phyloP scores from a whole-genome alignment of 2,329 filamentous ascomycete species.

The Pseudopyricularia cyperi region DNA sequence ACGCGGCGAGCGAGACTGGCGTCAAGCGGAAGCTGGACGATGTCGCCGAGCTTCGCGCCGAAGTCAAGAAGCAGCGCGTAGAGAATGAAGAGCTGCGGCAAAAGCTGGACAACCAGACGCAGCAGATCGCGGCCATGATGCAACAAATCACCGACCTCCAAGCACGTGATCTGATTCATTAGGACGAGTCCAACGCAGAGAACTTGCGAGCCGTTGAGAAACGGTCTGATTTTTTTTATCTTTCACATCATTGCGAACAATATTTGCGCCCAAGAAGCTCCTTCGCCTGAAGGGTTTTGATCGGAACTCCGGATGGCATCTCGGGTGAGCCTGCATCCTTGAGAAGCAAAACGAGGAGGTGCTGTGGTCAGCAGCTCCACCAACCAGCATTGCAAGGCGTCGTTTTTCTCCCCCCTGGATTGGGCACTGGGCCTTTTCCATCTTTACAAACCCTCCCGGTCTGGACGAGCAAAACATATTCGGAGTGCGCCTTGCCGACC shows the following conservation, averaged over 20 bases:
- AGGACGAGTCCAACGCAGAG: neutral
- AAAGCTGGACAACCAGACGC: conserved; percentile 34
- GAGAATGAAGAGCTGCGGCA: conserved; percentile 48
- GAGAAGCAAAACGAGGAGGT: neutral
- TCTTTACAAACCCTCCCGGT: neutral
- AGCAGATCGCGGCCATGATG: conserved; percentile 33
- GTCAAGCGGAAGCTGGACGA: conserved; percentile 36
- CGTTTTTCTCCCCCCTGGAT: neutral
- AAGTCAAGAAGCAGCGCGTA: conserved; percentile 52
- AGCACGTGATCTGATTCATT: neutral
- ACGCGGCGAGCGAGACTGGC: conserved; percentile 31
- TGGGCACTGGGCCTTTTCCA: neutral
- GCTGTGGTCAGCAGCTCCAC: neutral
- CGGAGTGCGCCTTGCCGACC: neutral
- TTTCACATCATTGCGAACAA: neutral
- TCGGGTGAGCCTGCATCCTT: neutral
- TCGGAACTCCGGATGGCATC: neutral
- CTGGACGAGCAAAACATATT: neutral
- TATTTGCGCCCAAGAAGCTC: neutral
- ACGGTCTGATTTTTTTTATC: neutral
- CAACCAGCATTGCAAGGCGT: neutral
- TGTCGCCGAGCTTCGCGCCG: conserved; percentile 41
- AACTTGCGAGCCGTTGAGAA: neutral
- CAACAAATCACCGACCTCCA: conserved; percentile 30
- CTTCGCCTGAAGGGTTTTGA: neutral